These are phyloP conservation scores for Tylopilus subfusipes DNA, from an alignment of 768 basidiomycete genomes.

Conservation along the genomic window DNA sequence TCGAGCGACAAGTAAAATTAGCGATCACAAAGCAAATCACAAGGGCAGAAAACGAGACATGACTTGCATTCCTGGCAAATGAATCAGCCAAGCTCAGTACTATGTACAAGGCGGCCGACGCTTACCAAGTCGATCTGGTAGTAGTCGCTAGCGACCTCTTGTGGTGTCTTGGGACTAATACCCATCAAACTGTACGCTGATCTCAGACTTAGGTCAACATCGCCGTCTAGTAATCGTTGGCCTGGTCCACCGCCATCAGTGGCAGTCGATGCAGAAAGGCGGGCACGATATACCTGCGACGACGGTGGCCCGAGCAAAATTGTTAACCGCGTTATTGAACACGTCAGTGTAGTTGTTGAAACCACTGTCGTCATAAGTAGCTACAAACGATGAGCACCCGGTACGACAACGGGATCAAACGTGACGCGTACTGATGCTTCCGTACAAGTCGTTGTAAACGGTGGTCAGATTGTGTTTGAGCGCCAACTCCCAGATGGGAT, in stretches of 20 bases:
- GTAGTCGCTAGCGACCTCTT: constrained; percentile 56
- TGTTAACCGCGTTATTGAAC: constrained; percentile 38
- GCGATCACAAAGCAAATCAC: too few relatives aligned
- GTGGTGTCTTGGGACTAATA: constrained; percentile 40
- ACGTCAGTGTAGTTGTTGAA: constrained; percentile 43
- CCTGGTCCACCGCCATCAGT: constrained; percentile 15
- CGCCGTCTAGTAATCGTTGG: constrained; percentile 7
- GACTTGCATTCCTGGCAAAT: constrained; percentile 27
- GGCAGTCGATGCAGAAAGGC: constrained; percentile 43
- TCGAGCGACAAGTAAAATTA: neutral
- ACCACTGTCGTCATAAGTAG: constrained; percentile 54
- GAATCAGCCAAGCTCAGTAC: constrained; percentile 1
- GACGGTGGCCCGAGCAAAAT: constrained; percentile 40
- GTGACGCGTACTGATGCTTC: constrained; percentile 40
- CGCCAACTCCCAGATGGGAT: constrained; percentile 59
- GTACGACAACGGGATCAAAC: neutral
- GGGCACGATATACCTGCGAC: constrained; percentile 38
- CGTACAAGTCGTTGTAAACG: constrained; percentile 42
- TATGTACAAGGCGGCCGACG: neutral
- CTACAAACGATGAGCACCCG: constrained; percentile 26
- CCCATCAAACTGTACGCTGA: constrained; percentile 53
- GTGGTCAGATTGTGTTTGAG: constrained; percentile 51
- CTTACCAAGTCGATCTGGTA: constrained; percentile 42
- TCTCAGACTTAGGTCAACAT: constrained; percentile 52
- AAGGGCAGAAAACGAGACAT: neutral